These are phyloP conservation scores for Ananas comosus DNA, from an alignment of 176 grass and related monocot genomes.

Conservation along the genomic window DNA sequence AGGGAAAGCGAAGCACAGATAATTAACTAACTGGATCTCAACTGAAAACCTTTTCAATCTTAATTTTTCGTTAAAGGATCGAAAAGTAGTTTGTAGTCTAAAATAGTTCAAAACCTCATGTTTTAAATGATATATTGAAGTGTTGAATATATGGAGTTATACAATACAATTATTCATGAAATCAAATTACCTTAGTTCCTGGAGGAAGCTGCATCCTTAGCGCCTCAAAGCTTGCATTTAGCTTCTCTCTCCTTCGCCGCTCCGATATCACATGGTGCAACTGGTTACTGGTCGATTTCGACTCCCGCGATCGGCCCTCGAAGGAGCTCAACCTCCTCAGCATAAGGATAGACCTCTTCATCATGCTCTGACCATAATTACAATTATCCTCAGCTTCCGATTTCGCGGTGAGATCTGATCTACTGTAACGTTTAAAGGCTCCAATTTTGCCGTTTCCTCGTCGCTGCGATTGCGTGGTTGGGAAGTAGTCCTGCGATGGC, in stretches of 20 bases:
- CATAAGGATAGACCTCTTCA: slow-evolving; percentile 38
- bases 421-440: slow-evolving; percentile 27
- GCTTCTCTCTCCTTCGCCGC: slow-evolving; percentile 74
- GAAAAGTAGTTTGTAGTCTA: not conserved
- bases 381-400: not conserved
- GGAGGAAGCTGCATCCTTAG: slow-evolving; percentile 65
- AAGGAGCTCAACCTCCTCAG: slow-evolving; percentile 6
- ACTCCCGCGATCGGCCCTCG: not conserved
- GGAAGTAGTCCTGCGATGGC: not conserved
- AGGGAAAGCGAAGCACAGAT: not conserved
- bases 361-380: slow-evolving; percentile 28
- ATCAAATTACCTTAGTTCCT: slow-evolving; percentile 55
- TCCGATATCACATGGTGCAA: slow-evolving; percentile 87
- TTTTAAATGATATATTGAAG: too few species aligned
- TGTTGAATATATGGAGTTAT: too few species aligned
- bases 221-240: slow-evolving; percentile 61
- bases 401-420: not conserved
- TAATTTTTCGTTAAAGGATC: not conserved
- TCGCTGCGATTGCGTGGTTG: not conserved
- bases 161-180: not conserved
- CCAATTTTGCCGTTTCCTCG: not conserved
- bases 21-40: too few species aligned
- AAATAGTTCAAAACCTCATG: not conserved
- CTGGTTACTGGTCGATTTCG: slow-evolving; percentile 26
- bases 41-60: too few species aligned